Evolutionary conservation across 768 basidiomycete species (phyloP), one percentile per base, ranked within the genome.

Genomic region (Tylopilus rubrobrunneus): DNA sequence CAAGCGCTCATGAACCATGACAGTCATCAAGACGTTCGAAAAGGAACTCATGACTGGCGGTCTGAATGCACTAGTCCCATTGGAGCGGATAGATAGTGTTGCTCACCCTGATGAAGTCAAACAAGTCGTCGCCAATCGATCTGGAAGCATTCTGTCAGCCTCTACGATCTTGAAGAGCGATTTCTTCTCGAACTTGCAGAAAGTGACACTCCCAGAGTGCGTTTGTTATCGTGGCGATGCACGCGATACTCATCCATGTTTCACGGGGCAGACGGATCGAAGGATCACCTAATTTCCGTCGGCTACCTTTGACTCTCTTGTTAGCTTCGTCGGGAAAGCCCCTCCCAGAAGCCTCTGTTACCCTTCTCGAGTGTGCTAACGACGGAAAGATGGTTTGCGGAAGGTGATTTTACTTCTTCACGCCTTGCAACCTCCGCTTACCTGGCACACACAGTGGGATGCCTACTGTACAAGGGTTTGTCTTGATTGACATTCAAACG

Each of bases 111-210:
- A 98, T 60, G 97, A 98, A 73, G 94, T 93, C 33, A 83, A 86
- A 8, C 80, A 86, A 56, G 80, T 96, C 4, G 95, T 99, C 31
- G 78, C 83, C 36, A 89, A 87, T 60, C 84, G 97, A 39, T 79
- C 82, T 9, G 97, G 97, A 9, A 82, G 79, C 56, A 89, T 98
- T 53, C 73, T 98, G 0, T 96, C 92, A 12, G 89, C 92, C 2
- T 90, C 85, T 5, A 92, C 94, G 1, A 97, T 98, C 61, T 75
- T 98, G 64, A 99, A 99, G 75, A 92, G 89, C 63, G 92, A 95
- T 66, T 92, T 93, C 77, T 95, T 95, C 78, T 84, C 84, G 7
- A 91, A 91, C 65, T 67, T 98, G 31, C 97, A 98, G 73, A 98
- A 98, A 75, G 92, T 97, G 85, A 90, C 91, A 4, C 75, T 99